Conservation (phyloP, 2,329 filamentous ascomycete genomes). For the Phaeosphaeria sp. region DNA sequence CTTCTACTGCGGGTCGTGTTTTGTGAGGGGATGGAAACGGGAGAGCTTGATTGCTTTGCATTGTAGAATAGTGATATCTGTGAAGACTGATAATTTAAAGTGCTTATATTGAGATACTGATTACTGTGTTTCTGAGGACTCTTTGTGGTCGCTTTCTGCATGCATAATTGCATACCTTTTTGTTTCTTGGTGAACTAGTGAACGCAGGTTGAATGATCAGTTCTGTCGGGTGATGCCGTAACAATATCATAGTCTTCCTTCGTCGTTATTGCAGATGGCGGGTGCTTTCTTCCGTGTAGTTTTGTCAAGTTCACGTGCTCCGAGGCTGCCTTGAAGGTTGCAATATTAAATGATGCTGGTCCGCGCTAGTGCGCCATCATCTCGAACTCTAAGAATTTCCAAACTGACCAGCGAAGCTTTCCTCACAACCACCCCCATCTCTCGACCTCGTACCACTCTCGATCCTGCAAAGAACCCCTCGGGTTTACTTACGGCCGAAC, state of each 20-base stretch:
- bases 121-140: neutral
- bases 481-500: neutral
- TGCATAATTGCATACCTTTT: too few species aligned
- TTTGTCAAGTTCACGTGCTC: neutral
- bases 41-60: neutral
- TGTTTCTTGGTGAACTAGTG: too few species aligned
- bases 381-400: slow-evolving; percentile 20
- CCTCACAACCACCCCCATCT: slow-evolving; percentile 2
- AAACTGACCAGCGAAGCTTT: slow-evolving; percentile 6
- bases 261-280: neutral
- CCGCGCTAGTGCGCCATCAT: slow-evolving; percentile 31
- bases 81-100: slow-evolving; percentile 8
- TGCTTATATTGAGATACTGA: slow-evolving; percentile 1
- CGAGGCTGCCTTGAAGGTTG: neutral
- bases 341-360: neutral
- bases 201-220: too few species aligned
- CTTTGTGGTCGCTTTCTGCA: neutral
- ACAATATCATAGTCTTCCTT: neutral
- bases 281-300: too few species aligned
- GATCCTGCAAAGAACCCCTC: neutral
- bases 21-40: slow-evolving; percentile 16
- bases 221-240: too few species aligned
- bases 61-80: slow-evolving; percentile 7
- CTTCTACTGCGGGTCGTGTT: slow-evolving; percentile 79
- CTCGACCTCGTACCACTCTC: neutral